Percentiles rank a stretch among this genome's conserved stretches.
phyloP scores from a whole-genome alignment of 2,329 filamentous ascomycete genomes.

The Aspergillus tamarii region DNA sequence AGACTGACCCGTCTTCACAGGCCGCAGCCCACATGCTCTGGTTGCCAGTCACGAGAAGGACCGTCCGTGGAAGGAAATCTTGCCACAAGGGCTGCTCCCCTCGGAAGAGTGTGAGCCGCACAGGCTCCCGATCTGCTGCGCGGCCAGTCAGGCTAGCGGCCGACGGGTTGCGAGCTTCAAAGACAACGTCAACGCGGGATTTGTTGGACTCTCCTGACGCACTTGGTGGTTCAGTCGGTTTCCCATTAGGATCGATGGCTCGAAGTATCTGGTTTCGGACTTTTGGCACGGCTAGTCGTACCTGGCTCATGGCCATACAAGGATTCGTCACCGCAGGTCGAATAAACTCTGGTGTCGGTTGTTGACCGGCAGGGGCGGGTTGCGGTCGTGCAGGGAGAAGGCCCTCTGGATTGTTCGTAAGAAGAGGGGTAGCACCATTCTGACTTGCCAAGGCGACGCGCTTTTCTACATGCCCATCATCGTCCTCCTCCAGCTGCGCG shows the following conservation, averaged over 20 bases:
- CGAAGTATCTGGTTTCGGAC: constrained; percentile 81
- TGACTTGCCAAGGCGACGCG: constrained; percentile 61
- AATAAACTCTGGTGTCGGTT: constrained; percentile 78
- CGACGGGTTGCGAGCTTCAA: constrained; percentile 85
- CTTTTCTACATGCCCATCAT: constrained; percentile 66
- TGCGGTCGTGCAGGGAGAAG: constrained; percentile 73
- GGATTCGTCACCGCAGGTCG: constrained; percentile 86
- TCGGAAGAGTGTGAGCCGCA: constrained; percentile 79
- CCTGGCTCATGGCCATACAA: constrained; percentile 76
- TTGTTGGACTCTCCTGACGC: constrained; percentile 47
- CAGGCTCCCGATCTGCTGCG: constrained; percentile 73
- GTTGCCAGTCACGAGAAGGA: constrained; percentile 89
- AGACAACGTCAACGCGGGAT: constrained; percentile 69
- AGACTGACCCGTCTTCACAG: constrained; percentile 88
- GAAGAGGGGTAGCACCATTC: constrained; percentile 72
- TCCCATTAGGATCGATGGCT: constrained; percentile 65
- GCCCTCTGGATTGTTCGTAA: constrained; percentile 76
- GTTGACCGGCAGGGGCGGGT: constrained; percentile 61
- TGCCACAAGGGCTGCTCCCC: constrained; percentile 85
- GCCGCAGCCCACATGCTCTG: constrained; percentile 89
- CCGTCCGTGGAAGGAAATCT: constrained; percentile 83
- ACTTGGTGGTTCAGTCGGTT: constrained; percentile 45
- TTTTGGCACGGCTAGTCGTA: constrained; percentile 84
- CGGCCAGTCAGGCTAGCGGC: constrained; percentile 62
- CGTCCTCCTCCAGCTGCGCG: constrained; percentile 72